A percentile compares a stretch with the other conserved stretches of the same genome.
Evolutionary conservation across 345 rosid genomes (phyloP).

Genomic region (Pseudoturritis turrita): DNA sequence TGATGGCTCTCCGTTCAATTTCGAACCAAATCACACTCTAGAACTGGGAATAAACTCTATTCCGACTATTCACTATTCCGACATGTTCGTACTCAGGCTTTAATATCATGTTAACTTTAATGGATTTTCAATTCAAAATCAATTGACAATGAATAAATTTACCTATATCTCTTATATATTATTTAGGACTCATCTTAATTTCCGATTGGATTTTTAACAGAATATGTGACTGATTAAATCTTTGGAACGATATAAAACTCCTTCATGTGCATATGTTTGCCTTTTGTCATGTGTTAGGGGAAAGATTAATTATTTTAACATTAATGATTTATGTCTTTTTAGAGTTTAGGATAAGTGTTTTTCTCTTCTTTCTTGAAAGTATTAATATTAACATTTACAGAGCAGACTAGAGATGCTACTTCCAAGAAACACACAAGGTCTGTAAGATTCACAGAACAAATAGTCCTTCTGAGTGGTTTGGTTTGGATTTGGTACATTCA

Average conservation of each 20-base stretch:
- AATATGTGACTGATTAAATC: neutral
- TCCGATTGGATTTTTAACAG: no score
- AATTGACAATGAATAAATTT: no score
- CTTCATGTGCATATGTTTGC: neutral
- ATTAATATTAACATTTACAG: neutral
- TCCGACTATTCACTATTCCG: no score
- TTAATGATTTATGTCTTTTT: neutral
- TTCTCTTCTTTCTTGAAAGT: neutral
- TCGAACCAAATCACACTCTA: no score
- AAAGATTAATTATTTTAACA: neutral
- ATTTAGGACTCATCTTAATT: no score
- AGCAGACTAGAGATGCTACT: neutral
- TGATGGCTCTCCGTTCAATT: no score
- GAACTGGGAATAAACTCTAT: no score
- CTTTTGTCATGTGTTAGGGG: neutral
- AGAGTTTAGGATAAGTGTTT: neutral
- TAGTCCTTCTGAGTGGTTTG: neutral
- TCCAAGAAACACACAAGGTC: neutral
- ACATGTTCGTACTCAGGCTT: no score
- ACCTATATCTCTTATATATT: no score
- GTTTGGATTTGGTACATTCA: slow-evolving; percentile 12
- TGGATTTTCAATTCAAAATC: no score
- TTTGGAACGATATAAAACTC: neutral
- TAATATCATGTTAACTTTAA: no score
- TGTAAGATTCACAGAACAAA: neutral